Conservation (phyloP, 2,329 filamentous ascomycete species). For the Juglanconis oblonga region DNA sequence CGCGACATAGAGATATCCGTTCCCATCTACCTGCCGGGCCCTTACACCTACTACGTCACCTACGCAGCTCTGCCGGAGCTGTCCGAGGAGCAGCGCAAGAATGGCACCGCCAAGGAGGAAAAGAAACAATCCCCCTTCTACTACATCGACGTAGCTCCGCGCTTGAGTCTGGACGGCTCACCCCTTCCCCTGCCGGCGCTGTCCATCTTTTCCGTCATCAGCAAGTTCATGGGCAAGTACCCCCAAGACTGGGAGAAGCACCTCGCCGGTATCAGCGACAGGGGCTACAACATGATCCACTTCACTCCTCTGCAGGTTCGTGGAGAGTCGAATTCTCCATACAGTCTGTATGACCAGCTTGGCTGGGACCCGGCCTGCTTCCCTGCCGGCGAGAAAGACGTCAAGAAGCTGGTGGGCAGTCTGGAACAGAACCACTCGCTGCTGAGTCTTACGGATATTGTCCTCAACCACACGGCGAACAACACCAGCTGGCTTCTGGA, state of each 20-base stretch:
- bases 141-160: constrained; percentile 92
- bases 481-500: constrained; percentile 93
- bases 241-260: constrained; percentile 88
- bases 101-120: constrained; percentile 45
- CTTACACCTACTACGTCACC: constrained; percentile 92
- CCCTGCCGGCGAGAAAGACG: constrained; percentile 78
- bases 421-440: constrained; percentile 84
- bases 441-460: constrained; percentile 89
- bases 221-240: constrained; percentile 96
- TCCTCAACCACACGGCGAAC: constrained; percentile 96
- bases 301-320: constrained; percentile 92
- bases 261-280: constrained; percentile 78
- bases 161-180: constrained; percentile 69
- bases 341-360: constrained; percentile 92
- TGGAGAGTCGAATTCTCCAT: constrained; percentile 90
- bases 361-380: constrained; percentile 81
- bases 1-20: constrained; percentile 86
- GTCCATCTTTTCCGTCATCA: constrained; percentile 89
- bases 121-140: constrained; percentile 71
- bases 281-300: constrained; percentile 98
- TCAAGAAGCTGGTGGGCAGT: constrained; percentile 71
- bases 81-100: constrained; percentile 51
- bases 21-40: constrained; percentile 76
- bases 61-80: constrained; percentile 84
- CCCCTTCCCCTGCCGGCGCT: constrained; percentile 81